Evolutionary conservation across 1,139 yeast species (phyloP), one percentile per base, ranked within the genome.

Genomic region (Candida tunisiensis): DNA sequence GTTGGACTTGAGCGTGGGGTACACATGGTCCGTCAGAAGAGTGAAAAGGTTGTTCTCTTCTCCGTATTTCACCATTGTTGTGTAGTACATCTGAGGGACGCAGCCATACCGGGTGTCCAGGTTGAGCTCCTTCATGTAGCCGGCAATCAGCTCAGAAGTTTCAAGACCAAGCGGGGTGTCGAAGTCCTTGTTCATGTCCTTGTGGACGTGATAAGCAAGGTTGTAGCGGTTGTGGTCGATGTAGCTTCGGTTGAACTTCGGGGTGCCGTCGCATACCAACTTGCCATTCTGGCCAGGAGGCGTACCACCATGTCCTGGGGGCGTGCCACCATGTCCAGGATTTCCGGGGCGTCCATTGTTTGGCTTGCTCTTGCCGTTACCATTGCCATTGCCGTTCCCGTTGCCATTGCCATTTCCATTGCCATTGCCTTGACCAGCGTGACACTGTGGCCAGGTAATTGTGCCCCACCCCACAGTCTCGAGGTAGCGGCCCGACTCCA

Each of bases 401-500:
- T n/a, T n/a, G n/a, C n/a, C n/a, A n/a, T n/a, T n/a, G n/a, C n/a
- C n/a, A n/a, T n/a, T n/a, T n/a, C n/a, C n/a, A n/a, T n/a, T n/a
- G n/a, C n/a, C n/a, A n/a, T n/a, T n/a, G n/a, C n/a, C n/a, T n/a
- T n/a, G n/a, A n/a, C n/a, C n/a, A n/a, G n/a, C n/a, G n/a, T n/a
- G n/a, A n/a, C n/a, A n/a, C n/a, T n/a, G n/a, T n/a, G n/a, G n/a
- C n/a, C n/a, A n/a, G n/a, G n/a, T n/a, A n/a, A 79, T 55, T 26
- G 93, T 71, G 8, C 77, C 52, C 66, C 85, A 88, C 0, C 98
- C 98, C 12, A 79, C 65, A 0, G 96, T 85, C 47, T 88, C 98
- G 44, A 93, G 69, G 43, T 78, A 88, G 28, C 95, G 61, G 0
- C 98, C 98, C 41, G 94, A 78, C 51, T 85, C 93, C 16, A 88